Evolutionary conservation across 805 yeast species (phyloP), one percentile per base, ranked within the genome.

Genomic region (Sugiyamaella qingdaonensis): DNA sequence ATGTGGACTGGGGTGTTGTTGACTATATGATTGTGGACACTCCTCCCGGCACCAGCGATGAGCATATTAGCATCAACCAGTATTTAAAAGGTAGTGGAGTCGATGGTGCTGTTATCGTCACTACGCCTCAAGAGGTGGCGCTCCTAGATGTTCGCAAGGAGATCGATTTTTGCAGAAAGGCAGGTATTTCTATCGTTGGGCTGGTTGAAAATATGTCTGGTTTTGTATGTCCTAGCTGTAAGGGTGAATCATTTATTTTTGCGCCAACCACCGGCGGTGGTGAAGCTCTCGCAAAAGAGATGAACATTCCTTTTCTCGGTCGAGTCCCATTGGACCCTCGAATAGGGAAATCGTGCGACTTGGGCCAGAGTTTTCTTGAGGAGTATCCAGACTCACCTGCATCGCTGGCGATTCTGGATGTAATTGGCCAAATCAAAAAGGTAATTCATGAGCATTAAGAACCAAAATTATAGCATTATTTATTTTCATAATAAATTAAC

Each of bases 11-110:
- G 99, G 96, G 96, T 3, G 58, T 63, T 11, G 62, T 75, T 11
- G 97, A 94, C 68, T 94, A 87, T 64, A 74, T 94, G 59, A 78
- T 94, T 13, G 86, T 94, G 14, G 99, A 94, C 64, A 94, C 99
- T 0, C 99, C 99, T 0, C 99, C 99, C 0, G 99, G 99, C 0
- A 94, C 99, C 0, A 86, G 96, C 0, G 99, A 94, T 69, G 99
- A 94, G 68, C 99, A 94, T 70, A 77, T 94, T 41, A 84, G 95
- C 7, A 91, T 94, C 32, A 88, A 91, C 32, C 84, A 87, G 49
- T 91, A 88, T 64, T 73, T 94, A 78, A 86, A 88, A 62, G 96
- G 88, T 34, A 82, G 86, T 3, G 53, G 53, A 14, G 83, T 94
- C 1, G 97, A 92, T 66, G 99, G 99, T 0, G 99, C 99, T 0